These are phyloP conservation scores for Pleurotus pulmonarius DNA, from an alignment of 768 basidiomycete species.

Conservation along the genomic window DNA sequence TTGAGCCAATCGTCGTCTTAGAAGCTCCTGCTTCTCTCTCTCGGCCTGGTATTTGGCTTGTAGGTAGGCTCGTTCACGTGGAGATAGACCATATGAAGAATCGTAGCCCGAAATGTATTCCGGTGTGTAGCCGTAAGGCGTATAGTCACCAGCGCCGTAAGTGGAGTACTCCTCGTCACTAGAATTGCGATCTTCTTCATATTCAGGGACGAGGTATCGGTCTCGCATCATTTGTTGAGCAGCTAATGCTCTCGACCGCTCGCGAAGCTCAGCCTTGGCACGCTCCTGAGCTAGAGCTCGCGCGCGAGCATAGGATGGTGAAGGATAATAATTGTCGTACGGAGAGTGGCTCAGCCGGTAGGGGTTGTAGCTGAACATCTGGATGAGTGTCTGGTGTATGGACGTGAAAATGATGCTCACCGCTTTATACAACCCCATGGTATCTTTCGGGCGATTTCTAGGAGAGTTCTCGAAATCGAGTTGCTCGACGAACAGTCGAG, in stretches of 20 bases:
- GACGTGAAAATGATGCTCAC: too few species aligned
- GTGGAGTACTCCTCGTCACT: constrained; percentile 1
- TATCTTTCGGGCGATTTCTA: too few species aligned
- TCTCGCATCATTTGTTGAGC: background rate
- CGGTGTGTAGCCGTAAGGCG: background rate
- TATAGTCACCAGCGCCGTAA: background rate
- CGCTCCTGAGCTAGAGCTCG: background rate
- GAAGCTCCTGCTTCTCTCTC: constrained; percentile 22
- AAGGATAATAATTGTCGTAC: background rate
- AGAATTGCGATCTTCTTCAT: constrained; percentile 6
- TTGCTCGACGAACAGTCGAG: background rate
- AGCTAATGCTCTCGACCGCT: background rate
- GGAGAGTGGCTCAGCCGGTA: background rate
- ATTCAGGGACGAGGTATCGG: constrained; percentile 2
- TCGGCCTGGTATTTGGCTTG: constrained; percentile 23
- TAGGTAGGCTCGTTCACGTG: constrained; percentile 29
- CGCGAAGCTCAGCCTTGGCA: background rate
- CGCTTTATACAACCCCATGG: background rate
- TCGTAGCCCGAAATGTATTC: constrained; percentile 5
- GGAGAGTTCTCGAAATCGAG: background rate
- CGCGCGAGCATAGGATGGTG: background rate
- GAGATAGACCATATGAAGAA: constrained; percentile 7
- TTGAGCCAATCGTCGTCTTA: constrained; percentile 17
- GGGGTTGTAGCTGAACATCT: constrained; percentile 5
- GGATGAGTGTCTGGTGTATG: background rate